Evolutionary conservation across 495 filamentous ascomycete species (phyloP).

Genomic region (Annulohypoxylon nitens): DNA sequence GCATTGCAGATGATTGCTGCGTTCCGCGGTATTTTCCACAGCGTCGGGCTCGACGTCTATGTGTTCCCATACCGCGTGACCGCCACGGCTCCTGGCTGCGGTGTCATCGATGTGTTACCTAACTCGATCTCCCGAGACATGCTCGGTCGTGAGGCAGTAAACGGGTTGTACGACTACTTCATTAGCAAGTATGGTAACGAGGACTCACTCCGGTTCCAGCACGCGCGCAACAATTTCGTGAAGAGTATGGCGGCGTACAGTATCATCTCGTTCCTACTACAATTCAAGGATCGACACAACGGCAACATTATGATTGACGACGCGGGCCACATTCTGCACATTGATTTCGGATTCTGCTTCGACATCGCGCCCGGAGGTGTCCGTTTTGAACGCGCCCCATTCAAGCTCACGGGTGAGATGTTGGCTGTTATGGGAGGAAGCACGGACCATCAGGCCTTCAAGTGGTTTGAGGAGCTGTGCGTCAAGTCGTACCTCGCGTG

Average conservation of each 20-base stretch:
- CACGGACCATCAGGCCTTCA: constrained; percentile 86
- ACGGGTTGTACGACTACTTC: constrained; percentile 98
- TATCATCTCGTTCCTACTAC: constrained; percentile 95
- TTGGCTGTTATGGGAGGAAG: constrained; percentile 96
- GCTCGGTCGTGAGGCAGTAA: constrained; percentile 97
- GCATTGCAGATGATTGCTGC: constrained; percentile 98
- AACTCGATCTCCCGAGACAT: constrained; percentile 99
- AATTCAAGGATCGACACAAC: constrained; percentile 99
- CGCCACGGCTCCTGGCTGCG: constrained; percentile 97
- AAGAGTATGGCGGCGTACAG: constrained; percentile 99
- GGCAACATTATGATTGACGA: constrained; percentile 99
- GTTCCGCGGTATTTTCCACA: constrained; percentile 96
- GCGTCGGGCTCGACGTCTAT: constrained; percentile 93
- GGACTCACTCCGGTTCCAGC: constrained; percentile 92
- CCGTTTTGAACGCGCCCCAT: constrained; percentile 96
- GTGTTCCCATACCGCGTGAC: constrained; percentile 98
- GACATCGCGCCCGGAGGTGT: constrained; percentile 98
- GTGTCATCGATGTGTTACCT: constrained; percentile 96
- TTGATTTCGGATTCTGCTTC: constrained; percentile 99
- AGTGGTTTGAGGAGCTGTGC: constrained; percentile 95
- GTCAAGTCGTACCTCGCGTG: constrained; percentile 95
- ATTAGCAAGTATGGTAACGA: constrained; percentile 96
- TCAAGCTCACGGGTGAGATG: constrained; percentile 98
- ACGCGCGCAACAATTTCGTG: constrained; percentile 96
- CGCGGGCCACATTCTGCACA: constrained; percentile 96